Evolutionary conservation across 169 alveolate genomes (phyloP).

Genomic region (Neospora caninum): DNA sequence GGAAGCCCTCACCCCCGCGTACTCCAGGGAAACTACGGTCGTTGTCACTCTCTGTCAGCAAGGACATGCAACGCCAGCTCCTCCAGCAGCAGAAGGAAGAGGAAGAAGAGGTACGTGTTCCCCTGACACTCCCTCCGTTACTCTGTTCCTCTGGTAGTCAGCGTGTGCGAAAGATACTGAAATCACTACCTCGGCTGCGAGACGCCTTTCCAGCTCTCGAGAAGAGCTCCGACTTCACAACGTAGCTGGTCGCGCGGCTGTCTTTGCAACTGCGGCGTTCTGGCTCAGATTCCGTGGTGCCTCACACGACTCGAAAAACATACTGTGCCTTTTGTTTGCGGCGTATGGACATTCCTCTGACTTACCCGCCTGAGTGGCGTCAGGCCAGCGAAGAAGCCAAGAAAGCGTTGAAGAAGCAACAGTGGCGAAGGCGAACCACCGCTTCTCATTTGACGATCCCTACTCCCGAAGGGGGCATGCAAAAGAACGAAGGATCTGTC

Average conservation of each 20-base stretch:
- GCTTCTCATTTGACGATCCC: conserved; percentile 15
- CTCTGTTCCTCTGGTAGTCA: too few relatives aligned
- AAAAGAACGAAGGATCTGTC: background rate
- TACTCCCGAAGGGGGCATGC: background rate
- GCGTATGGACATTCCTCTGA: too few relatives aligned
- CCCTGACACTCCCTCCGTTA: too few relatives aligned
- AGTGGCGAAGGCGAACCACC: conserved; percentile 9
- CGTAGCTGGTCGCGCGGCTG: too few relatives aligned
- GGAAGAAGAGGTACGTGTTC: background rate
- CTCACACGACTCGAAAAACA: too few relatives aligned
- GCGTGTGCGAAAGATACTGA: too few relatives aligned
- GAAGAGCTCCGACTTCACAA: too few relatives aligned
- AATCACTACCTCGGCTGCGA: too few relatives aligned
- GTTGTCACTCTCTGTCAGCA: conserved; percentile 1
- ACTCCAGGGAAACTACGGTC: background rate
- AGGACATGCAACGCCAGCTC: background rate
- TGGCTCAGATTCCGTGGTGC: too few relatives aligned
- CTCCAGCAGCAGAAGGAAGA: conserved; percentile 19
- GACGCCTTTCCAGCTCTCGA: too few relatives aligned
- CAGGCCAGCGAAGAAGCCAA: background rate
- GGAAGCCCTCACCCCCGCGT: conserved; percentile 4
- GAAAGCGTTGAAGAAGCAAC: conserved; percentile 23
- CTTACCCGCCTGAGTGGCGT: background rate
- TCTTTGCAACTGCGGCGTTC: too few relatives aligned
- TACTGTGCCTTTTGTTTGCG: too few relatives aligned